Conservation (phyloP, 768 basidiomycete species). For the Vishniacozyma victoriae region DNA sequence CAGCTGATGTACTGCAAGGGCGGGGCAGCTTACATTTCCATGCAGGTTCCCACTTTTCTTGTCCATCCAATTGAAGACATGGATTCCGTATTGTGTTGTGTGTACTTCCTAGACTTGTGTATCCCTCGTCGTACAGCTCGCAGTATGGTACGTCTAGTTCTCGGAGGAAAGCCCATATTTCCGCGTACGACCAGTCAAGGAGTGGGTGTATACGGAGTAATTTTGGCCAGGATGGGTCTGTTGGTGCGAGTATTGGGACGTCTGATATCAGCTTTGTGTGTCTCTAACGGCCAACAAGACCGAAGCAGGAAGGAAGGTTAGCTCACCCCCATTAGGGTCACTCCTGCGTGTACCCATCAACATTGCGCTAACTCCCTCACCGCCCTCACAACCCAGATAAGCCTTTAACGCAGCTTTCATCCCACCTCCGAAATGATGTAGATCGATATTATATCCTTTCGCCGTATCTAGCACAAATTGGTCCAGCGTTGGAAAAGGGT, state of each 20-base stretch:
- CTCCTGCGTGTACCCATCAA: slow-evolving; percentile 80
- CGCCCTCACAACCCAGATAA: slow-evolving; percentile 57
- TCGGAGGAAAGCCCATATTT: slow-evolving; percentile 83
- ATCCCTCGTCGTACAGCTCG: slow-evolving; percentile 84
- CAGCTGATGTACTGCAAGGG: no score
- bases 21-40: slow-evolving; percentile 39
- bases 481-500: slow-evolving; percentile 80
- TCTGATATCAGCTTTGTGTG: slow-evolving; percentile 4
- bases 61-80: slow-evolving; percentile 43
- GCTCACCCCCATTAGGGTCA: slow-evolving; percentile 90
- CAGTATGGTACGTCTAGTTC: slow-evolving; percentile 77
- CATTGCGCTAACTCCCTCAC: slow-evolving; percentile 62
- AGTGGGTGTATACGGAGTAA: slow-evolving; percentile 92
- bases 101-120: slow-evolving; percentile 92
- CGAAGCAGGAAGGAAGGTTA: neutral
- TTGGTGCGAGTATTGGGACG: slow-evolving; percentile 51
- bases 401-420: slow-evolving; percentile 72
- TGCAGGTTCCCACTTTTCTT: slow-evolving; percentile 37
- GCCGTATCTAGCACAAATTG: slow-evolving; percentile 66
- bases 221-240: slow-evolving; percentile 81
- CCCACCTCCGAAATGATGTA: slow-evolving; percentile 57
- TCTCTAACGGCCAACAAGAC: neutral
- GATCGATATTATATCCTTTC: slow-evolving; percentile 64
- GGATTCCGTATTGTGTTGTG: slow-evolving; percentile 94
- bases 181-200: slow-evolving; percentile 85